Evolutionary conservation across 139 green algal species (phyloP), one percentile per base, ranked within the genome.

Genomic region (Closterium sp.): DNA sequence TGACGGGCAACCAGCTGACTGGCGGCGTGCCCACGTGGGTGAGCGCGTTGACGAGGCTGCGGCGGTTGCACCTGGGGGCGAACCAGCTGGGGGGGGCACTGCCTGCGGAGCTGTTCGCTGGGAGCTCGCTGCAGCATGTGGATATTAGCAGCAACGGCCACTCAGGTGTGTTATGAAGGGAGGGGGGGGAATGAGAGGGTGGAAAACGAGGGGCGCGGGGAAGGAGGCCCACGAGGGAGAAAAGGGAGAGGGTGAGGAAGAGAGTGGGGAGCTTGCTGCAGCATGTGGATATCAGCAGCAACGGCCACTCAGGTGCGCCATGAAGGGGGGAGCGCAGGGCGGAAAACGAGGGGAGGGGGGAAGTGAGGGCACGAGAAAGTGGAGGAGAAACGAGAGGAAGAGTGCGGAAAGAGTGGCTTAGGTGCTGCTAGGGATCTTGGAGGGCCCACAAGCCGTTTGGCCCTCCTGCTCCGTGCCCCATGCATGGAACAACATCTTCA

Each of bases 1-100:
- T 92, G 30, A 89, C 89, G 4, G 90, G n/a, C 3, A 92, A 92
- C 24, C 22, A 90, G 19, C 32, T 92, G 19, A 45, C 42, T 19
- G 89, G 89, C 3, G 24, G 31, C 29, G 50, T 92, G 21, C 62
- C 89, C 24, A 31, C 89, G 3, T 88, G 19, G 28, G 45, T 32
- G 31, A 85, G 31, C 32, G 42, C 5, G 42, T 7, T 62, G 42
- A 62, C 42, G 42, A 7, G 42, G 42, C 42, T 62, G 42, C 42
- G 42, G 42, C 42, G 42, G 7, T 7, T 62, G 42, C 42, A 62
- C 42, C 42, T 62, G 42, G 42, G 7, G 42, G 42, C 42, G 42
- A 87, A 87, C 84, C 6, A 87, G 84, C 84, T 87, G 27, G 27
- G n/a, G 6, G 84, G 84, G 6, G 5, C 84, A 30, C 4, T 87